Conservation (phyloP, 2,329 filamentous ascomycete species). For the Penicillium sp. region DNA sequence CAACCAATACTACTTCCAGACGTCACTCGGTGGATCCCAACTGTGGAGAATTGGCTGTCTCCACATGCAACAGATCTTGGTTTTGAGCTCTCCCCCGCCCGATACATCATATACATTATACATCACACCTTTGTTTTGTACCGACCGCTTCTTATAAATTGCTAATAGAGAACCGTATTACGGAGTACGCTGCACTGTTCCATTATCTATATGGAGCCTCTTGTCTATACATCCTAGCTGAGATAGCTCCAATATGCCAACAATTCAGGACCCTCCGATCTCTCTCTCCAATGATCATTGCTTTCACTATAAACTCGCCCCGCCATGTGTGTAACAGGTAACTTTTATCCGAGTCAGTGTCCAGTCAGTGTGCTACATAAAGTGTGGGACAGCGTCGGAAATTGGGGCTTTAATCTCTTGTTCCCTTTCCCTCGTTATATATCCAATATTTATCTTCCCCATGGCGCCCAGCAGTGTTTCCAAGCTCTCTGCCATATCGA, state of each 20-base stretch:
- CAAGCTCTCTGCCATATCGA: conserved; percentile 10
- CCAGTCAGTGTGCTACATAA: background rate
- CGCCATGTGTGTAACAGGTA: background rate
- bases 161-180: background rate
- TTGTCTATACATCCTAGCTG: background rate
- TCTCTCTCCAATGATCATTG: background rate
- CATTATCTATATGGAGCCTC: background rate
- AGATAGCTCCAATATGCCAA: background rate
- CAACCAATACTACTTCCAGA: background rate
- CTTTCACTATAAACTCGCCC: background rate
- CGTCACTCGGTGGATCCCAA: background rate
- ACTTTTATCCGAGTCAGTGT: background rate
- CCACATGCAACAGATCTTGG: too few species aligned
- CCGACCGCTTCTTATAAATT: background rate
- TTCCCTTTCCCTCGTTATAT: conserved; percentile 1
- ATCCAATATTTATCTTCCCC: background rate
- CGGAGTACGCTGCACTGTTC: background rate
- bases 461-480: conserved; percentile 4
- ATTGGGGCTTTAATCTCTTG: background rate
- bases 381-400: too few species aligned
- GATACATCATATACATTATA: background rate
- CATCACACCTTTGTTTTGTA: background rate
- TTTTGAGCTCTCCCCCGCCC: background rate
- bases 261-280: background rate
- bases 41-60: background rate